Evolutionary conservation across 768 basidiomycete genomes (phyloP).

Genomic region (Aureoboletus auriporus): DNA sequence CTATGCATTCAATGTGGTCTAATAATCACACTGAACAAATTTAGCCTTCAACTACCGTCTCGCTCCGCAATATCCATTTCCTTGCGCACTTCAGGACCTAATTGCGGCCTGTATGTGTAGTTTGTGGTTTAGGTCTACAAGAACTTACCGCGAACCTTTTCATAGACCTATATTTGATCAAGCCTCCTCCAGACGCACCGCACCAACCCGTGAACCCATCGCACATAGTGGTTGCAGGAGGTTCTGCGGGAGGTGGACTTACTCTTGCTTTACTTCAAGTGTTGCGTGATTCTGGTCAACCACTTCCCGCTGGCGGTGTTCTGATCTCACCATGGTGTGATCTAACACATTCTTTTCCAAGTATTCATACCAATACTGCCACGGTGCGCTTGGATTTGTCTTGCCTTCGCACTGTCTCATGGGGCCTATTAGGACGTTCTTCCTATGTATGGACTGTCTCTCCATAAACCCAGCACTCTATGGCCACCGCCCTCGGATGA

Average conservation of each 20-base stretch:
- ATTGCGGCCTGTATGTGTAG: slow-evolving; percentile 72
- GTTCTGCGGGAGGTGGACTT: slow-evolving; percentile 91
- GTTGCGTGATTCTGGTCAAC: slow-evolving; percentile 79
- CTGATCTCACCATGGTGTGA: slow-evolving; percentile 93
- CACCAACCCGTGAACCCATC: slow-evolving; percentile 79
- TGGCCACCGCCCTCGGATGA: slow-evolving; percentile 78
- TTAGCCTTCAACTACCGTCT: slow-evolving; percentile 77
- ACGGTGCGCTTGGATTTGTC: slow-evolving; percentile 49
- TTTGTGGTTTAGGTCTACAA: not conserved
- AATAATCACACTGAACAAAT: slow-evolving; percentile 13
- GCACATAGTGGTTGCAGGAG: slow-evolving; percentile 83
- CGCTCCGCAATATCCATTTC: slow-evolving; percentile 97
- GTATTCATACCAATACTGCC: slow-evolving; percentile 76
- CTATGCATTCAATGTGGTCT: not conserved
- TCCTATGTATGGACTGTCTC: slow-evolving; percentile 67
- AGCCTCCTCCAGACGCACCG: slow-evolving; percentile 74
- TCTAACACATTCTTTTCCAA: slow-evolving; percentile 94
- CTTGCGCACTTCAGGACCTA: slow-evolving; percentile 85
- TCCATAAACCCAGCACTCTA: slow-evolving; percentile 72
- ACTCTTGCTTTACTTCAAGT: slow-evolving; percentile 80
- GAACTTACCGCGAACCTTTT: not conserved
- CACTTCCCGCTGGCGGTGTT: slow-evolving; percentile 81
- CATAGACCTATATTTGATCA: slow-evolving; percentile 81
- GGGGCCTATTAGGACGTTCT: slow-evolving; percentile 61
- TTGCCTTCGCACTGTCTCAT: not conserved